These are phyloP conservation scores for Eucalyptus lansdowneana DNA, from an alignment of 345 rosid genomes.

Conservation along the genomic window DNA sequence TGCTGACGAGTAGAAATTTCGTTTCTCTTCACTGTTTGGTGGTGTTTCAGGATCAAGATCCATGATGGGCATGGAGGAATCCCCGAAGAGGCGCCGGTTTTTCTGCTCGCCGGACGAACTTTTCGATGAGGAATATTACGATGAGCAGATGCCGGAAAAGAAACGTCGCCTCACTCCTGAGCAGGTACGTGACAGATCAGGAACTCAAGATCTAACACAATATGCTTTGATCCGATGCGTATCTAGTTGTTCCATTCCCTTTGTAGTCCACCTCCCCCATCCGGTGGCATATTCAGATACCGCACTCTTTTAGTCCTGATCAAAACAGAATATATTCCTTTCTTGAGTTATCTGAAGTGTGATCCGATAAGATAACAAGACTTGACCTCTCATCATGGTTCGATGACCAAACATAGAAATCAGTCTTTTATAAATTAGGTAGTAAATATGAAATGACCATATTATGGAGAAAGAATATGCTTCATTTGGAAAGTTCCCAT, in stretches of 20 bases:
- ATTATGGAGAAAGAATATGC: neutral
- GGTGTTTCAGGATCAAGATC: slow-evolving; percentile 35
- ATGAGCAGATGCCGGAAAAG: slow-evolving; percentile 73
- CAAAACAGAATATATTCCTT: slow-evolving; percentile 14
- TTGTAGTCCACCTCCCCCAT: neutral
- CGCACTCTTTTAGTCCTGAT: neutral
- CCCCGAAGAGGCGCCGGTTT: slow-evolving; percentile 57
- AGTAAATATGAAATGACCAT: neutral
- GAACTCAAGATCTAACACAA: neutral
- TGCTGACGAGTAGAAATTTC: neutral
- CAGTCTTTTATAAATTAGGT: neutral
- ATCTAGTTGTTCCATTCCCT: neutral
- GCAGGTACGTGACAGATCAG: slow-evolving; percentile 32
- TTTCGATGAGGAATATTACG: slow-evolving; percentile 65
- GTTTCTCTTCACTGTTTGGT: neutral
- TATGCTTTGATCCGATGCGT: neutral
- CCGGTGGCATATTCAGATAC: neutral
- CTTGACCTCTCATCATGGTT: neutral
- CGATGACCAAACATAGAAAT: neutral
- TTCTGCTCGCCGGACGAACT: slow-evolving; percentile 61
- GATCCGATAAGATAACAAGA: neutral
- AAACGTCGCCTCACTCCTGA: slow-evolving; percentile 39
- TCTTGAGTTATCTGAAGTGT: neutral
- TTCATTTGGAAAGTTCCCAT: neutral
- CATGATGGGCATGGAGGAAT: slow-evolving; percentile 47